These are phyloP conservation scores for Neurospora sp. DNA, from an alignment of 2,329 filamentous ascomycete genomes.

Conservation along the genomic window DNA sequence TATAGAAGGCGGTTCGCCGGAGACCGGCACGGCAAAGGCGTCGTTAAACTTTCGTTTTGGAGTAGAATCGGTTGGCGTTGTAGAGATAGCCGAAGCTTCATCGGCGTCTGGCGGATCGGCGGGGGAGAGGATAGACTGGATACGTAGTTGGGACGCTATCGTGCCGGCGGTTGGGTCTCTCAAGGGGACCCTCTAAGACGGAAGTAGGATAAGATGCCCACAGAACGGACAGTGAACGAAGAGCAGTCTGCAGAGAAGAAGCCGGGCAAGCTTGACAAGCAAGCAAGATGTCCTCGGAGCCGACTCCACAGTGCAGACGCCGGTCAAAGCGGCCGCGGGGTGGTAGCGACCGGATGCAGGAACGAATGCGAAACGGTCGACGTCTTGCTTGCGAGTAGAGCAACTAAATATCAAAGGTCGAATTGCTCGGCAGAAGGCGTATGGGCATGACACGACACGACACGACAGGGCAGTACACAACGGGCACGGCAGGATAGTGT, in stretches of 20 bases:
- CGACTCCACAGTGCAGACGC: constrained; percentile 15
- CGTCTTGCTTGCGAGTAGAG: neutral
- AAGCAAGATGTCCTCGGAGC: constrained; percentile 13
- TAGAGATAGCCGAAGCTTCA: constrained; percentile 24
- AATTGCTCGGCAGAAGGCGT: neutral
- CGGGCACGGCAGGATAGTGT: neutral
- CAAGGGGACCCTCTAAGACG: constrained; percentile 24
- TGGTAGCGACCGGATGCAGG: constrained; percentile 5
- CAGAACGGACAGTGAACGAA: neutral
- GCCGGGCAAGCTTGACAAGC: constrained; percentile 4
- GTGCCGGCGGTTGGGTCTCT: constrained; percentile 33
- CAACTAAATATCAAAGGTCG: neutral
- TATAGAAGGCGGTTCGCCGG: constrained; percentile 18
- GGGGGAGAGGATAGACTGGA: constrained; percentile 42
- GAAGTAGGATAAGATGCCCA: constrained; percentile 5
- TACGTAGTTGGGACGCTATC: constrained; percentile 41
- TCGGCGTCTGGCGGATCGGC: constrained; percentile 31
- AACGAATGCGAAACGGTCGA: neutral
- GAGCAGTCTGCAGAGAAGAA: constrained; percentile 3
- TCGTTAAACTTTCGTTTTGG: constrained; percentile 30
- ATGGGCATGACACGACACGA: neutral
- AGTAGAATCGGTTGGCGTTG: constrained; percentile 20
- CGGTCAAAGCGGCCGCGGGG: constrained; percentile 16
- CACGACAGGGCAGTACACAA: neutral
- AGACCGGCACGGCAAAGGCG: constrained; percentile 23